These are phyloP conservation scores for Mycena floridula DNA, from an alignment of 768 basidiomycete genomes.

Conservation along the genomic window DNA sequence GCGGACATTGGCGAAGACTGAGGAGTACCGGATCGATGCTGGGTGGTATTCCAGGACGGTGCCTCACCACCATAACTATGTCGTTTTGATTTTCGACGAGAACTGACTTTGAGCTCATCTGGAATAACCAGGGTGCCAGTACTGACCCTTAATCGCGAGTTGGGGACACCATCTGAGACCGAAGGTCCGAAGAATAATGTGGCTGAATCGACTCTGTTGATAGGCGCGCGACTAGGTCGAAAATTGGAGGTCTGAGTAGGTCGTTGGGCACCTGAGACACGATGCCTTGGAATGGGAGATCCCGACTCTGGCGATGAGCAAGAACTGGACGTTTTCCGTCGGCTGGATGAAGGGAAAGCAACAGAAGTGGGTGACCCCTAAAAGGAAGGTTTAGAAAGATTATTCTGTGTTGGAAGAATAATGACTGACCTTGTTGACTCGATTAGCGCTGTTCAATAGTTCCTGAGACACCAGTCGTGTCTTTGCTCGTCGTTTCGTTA, in stretches of 20 bases:
- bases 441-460: conserved; percentile 38
- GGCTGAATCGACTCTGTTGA: conserved; percentile 52
- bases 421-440: background rate
- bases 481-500: conserved; percentile 69
- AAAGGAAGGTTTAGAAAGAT: background rate
- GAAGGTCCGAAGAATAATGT: conserved; percentile 65
- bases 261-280: conserved; percentile 34
- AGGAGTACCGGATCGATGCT: conserved; percentile 34
- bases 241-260: conserved; percentile 15
- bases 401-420: no score
- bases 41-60: conserved; percentile 33
- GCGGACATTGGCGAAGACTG: conserved; percentile 38
- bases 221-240: conserved; percentile 27
- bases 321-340: conserved; percentile 26
- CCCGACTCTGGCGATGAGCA: conserved; percentile 44
- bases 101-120: conserved; percentile 11
- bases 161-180: conserved; percentile 22
- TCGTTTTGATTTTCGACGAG: conserved; percentile 36
- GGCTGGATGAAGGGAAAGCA: conserved; percentile 35
- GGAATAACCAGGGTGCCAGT: conserved; percentile 13
- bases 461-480: conserved; percentile 68
- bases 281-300: conserved; percentile 50
- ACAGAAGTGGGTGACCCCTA: conserved; percentile 15
- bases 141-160: conserved; percentile 24
- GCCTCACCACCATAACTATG: conserved; percentile 56